Base-by-base conservation (phyloP, 2,329 filamentous ascomycete genomes). In the Pyrenophora graminea region DNA sequence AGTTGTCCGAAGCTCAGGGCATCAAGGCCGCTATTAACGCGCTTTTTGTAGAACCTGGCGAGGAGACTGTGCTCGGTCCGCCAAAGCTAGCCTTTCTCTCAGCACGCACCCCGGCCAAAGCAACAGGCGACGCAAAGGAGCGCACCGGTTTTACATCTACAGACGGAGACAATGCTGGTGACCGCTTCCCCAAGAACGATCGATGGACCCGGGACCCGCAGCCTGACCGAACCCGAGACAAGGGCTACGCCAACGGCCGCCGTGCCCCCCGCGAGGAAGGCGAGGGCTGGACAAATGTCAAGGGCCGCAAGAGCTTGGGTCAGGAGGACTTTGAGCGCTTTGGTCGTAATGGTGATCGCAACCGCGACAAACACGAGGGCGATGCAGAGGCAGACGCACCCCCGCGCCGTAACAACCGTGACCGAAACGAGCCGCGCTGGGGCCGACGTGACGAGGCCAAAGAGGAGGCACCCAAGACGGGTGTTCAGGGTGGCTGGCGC, bases 11-110 rank as follows among this genome's bases (percentile, higher is more conserved):
- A 64, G 79, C 75, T 68, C 75, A 76, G 78, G 74, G 52, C 57
- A 53, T 59, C 27, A 53, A 62, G 46, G 57, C 58, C 55, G 55
- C 64, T 68, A 64, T 66, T 71, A 61, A 70, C 52, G 51, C 62
- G 44, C 59, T 58, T 55, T 59, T 64, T 62, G 32, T 61, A 88
- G 85, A 84, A 70, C 77, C 83, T 65, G 66, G 66, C 44, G 92
- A 96, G 64, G 91, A 95, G 58, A 88, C 95, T 51, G 82, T 94
- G 51, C 87, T 96, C 51, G 91, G 90, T 12, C 91, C 91, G 17
- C 90, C 91, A 1, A 89, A 90, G 72, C 90, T 85, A 39, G 85
- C 85, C 38, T 96, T 97, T 73, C 85, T 90, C 45, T 95, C 91
- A 1, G 83, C 87, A 45, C 80, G 84, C 53, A 57, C 51, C 21